Evolutionary conservation across 2,329 filamentous ascomycete species (phyloP), one percentile per base, ranked within the genome.

Genomic region (Akanthomyces uredinophilus): DNA sequence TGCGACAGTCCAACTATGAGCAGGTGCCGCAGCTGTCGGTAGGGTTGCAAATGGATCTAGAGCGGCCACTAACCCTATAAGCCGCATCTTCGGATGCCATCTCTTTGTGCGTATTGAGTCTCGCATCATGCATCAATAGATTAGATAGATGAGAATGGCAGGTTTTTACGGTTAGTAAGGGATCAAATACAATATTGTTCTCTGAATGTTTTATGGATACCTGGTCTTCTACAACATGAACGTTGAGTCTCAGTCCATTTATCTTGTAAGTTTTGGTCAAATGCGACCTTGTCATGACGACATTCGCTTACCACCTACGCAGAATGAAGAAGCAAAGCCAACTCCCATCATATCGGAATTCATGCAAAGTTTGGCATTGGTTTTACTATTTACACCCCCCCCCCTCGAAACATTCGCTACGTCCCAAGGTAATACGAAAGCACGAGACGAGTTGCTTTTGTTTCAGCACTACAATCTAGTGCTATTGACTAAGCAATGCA

Each of bases 1-100:
- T 61, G 18, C 29, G 60, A 8, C 60, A 61, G 35, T 61, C 60
- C 22, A 61, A 61, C 52, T 61, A 61, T 53, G 60, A 61, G 60
- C 60, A 61, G 22, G 60, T 61, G 22, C 60, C 60, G 7, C 60
- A 61, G 60, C 60, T 61, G 22, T 61, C 60, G 5, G 60, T 61
- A 16, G 60, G 60, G 14, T n/a, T 61, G 14, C 60, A 61, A 13
- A 61, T 61, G 60, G 60, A 61, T 24, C 44, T 61, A 6, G 52
- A 61, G 14, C 51, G 44, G 35, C 60, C 60, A 43, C n/a, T 61
- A 35, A 46, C 44, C 10, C 22, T 61, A 24, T 61, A 43, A 50
- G 11, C 20, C 13, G 37, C 16, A 18, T 54, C 5, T 10, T 35
- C 14, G 20, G 1, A 5, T 14, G 14, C 2, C 20, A 22, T 47